Conservation (phyloP, 805 yeast genomes). For the Spathaspora boniae region DNA sequence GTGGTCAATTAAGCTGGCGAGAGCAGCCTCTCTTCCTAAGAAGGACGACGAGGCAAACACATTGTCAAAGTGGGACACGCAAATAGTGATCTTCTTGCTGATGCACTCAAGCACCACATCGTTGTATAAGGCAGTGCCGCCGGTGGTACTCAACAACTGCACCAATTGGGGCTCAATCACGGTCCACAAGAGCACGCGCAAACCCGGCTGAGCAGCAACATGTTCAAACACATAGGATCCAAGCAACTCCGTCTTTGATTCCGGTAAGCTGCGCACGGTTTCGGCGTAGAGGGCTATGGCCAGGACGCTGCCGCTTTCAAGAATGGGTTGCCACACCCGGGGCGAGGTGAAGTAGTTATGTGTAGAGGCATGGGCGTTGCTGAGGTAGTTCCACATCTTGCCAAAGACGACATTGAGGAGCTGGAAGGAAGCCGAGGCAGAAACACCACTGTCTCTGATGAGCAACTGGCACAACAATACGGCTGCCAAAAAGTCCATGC, state of each 20-base stretch:
- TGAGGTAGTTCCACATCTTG: slow-evolving; percentile 7
- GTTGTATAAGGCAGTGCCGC: slow-evolving; percentile 5
- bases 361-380: not conserved
- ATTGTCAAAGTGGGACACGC: slow-evolving; percentile 1
- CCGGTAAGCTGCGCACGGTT: slow-evolving; percentile 2
- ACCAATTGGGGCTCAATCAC: slow-evolving; percentile 14
- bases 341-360: slow-evolving; percentile 8
- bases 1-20: slow-evolving; percentile 8
- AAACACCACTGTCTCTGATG: too few species aligned
- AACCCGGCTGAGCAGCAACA: not conserved
- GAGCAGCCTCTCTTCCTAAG: slow-evolving; percentile 4
- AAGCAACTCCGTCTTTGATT: not conserved
- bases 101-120: slow-evolving; percentile 7
- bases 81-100: not conserved
- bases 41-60: not conserved
- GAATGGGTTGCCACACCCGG: slow-evolving; percentile 5
- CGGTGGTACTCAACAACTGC: not conserved
- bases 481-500: slow-evolving; percentile 44
- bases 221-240: slow-evolving; percentile 3
- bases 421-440: not conserved
- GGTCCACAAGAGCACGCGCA: slow-evolving; percentile 7
- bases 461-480: slow-evolving; percentile 29
- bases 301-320: not conserved
- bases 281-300: slow-evolving; percentile 7
- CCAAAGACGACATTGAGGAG: slow-evolving; percentile 1